Percentiles rank a stretch among this genome's conserved stretches.
Evolutionary conservation across 768 basidiomycete species (phyloP).

Genomic region (Pleurotus platypus): DNA sequence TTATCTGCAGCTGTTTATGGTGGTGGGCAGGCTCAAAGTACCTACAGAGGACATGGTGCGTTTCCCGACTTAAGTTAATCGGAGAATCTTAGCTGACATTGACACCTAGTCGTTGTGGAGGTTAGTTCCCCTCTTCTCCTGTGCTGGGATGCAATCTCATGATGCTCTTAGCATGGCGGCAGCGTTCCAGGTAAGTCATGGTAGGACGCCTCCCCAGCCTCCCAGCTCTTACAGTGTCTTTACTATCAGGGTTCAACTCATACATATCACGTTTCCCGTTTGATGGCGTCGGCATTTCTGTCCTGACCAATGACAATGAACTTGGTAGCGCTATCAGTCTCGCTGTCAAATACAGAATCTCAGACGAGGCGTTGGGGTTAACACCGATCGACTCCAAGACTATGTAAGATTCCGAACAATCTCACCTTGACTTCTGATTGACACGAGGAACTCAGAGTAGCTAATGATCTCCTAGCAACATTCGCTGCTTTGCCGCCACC

Average conservation of each 20-base stretch:
- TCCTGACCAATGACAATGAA: constrained; percentile 22
- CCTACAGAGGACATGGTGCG: constrained; percentile 23
- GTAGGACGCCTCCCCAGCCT: too few species aligned
- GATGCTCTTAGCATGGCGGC: background rate
- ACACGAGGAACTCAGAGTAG: background rate
- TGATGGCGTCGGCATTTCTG: constrained; percentile 22
- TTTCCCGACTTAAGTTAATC: background rate
- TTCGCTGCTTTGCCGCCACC: constrained; percentile 3
- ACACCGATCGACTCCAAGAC: background rate
- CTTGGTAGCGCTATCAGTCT: constrained; percentile 16
- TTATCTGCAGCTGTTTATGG: constrained; percentile 23
- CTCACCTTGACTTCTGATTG: background rate
- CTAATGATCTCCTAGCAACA: background rate
- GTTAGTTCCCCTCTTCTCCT: background rate
- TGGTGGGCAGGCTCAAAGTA: constrained; percentile 16
- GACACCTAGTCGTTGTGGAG: background rate
- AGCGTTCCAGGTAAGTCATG: background rate
- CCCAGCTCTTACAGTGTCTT: too few species aligned
- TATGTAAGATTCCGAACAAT: background rate
- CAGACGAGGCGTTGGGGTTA: constrained; percentile 20
- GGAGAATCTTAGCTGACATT: background rate
- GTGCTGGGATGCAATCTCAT: constrained; percentile 9
- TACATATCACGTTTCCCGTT: constrained; percentile 19
- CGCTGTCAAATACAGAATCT: constrained; percentile 19
- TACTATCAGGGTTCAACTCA: constrained; percentile 16